A percentile compares a stretch with the other conserved stretches of the same genome.
These are phyloP conservation scores for Leptographium flavum DNA, from an alignment of 2,329 filamentous ascomycete genomes.

Conservation along the genomic window DNA sequence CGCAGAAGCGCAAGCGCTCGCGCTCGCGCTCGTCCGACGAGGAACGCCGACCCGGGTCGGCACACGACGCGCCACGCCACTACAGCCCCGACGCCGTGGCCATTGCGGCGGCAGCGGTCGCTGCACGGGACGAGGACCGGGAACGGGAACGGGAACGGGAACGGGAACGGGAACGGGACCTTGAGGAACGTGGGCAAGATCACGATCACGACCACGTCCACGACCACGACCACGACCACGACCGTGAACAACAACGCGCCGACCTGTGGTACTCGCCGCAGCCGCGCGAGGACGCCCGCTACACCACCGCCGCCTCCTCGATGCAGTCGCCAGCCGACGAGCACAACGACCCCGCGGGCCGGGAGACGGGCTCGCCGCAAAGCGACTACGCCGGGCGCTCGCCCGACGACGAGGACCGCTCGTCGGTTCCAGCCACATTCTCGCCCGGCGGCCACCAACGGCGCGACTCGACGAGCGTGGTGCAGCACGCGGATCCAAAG, in stretches of 20 bases:
- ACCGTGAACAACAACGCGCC: conserved; percentile 19
- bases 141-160: too few relatives aligned
- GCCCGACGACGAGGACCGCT: conserved; percentile 37
- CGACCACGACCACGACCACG: not conserved
- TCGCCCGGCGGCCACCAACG: conserved; percentile 29
- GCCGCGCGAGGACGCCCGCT: conserved; percentile 31
- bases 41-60: conserved; percentile 16
- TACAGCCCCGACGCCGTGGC: not conserved
- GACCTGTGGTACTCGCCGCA: conserved; percentile 35
- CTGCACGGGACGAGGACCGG: not conserved
- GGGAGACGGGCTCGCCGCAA: conserved; percentile 27
- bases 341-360: conserved; percentile 23
- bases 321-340: conserved; percentile 31
- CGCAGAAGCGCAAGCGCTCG: conserved; percentile 58
- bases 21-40: conserved; percentile 43
- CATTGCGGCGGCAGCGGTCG: not conserved
- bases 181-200: too few relatives aligned
- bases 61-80: not conserved
- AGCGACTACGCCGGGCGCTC: conserved; percentile 38
- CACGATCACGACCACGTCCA: not conserved
- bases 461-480: conserved; percentile 24
- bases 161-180: too few relatives aligned
- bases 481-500: conserved; percentile 45
- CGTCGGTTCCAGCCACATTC: conserved; percentile 29
- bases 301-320: conserved; percentile 26